These are phyloP conservation scores for Sporothrix inflata DNA, from an alignment of 2,329 filamentous ascomycete genomes.

Conservation along the genomic window DNA sequence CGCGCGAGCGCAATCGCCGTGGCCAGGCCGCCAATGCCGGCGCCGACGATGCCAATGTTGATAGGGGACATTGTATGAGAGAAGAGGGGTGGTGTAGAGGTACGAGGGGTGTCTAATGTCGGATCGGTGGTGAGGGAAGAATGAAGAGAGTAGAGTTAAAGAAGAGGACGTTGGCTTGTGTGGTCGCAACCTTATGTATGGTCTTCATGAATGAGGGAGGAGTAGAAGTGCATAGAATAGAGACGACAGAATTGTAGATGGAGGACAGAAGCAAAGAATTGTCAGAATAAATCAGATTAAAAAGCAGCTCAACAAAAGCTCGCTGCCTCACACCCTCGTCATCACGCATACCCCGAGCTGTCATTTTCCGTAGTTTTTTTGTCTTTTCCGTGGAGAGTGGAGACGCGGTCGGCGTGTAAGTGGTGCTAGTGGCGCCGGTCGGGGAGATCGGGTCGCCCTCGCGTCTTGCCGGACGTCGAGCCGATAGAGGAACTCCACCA, in stretches of 20 bases:
- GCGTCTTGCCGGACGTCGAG: background rate
- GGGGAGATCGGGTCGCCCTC: constrained; percentile 18
- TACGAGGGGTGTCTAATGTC: background rate
- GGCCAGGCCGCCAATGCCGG: constrained; percentile 30
- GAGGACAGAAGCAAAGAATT: background rate
- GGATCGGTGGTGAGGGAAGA: background rate
- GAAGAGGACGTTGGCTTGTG: background rate
- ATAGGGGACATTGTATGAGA: background rate
- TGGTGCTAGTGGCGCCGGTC: background rate
- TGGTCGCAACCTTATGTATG: background rate
- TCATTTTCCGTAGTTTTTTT: background rate
- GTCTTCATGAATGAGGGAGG: background rate
- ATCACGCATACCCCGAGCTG: background rate
- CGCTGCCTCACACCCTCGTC: background rate
- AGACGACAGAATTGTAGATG: background rate
- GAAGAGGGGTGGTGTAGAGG: background rate
- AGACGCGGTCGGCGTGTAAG: constrained; percentile 8
- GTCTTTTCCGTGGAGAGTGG: background rate
- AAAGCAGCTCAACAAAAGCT: background rate
- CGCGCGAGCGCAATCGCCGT: constrained; percentile 47
- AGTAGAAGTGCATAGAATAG: background rate
- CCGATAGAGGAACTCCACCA: background rate
- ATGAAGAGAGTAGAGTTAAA: background rate
- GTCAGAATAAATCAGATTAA: background rate
- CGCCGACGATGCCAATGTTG: constrained; percentile 26